Percentiles rank a stretch among this genome's conserved stretches.
Conservation (phyloP, 768 basidiomycete species). For the Austroboletus festivus region DNA sequence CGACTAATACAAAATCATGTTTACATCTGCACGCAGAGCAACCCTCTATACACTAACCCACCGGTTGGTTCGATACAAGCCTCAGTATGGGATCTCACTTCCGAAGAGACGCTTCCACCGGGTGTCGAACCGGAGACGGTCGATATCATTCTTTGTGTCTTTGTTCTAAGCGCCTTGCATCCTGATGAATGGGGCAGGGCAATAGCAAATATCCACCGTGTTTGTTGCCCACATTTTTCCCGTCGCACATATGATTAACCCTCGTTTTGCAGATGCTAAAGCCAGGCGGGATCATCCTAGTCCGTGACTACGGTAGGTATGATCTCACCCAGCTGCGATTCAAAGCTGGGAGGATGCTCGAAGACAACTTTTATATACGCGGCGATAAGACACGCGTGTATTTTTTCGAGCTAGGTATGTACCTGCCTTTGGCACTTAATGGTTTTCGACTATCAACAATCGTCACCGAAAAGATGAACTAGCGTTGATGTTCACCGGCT, state of each 20-base stretch:
- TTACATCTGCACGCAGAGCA: conserved; percentile 44
- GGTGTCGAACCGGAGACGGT: conserved; percentile 65
- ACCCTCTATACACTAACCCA: conserved; percentile 65
- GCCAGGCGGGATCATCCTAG: conserved; percentile 77
- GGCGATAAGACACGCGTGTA: conserved; percentile 98
- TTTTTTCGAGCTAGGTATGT: conserved; percentile 84
- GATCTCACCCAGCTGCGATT: conserved; percentile 95
- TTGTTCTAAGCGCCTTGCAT: conserved; percentile 90
- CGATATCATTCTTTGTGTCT: conserved; percentile 89
- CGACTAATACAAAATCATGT: background rate
- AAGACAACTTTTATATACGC: conserved; percentile 93
- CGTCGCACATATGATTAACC: background rate
- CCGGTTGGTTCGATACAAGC: conserved; percentile 71
- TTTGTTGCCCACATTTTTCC: conserved; percentile 31
- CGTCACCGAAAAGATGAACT: conserved; percentile 61
- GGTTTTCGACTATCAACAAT: background rate
- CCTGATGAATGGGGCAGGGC: conserved; percentile 89
- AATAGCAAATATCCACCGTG: conserved; percentile 74
- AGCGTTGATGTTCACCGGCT: conserved; percentile 74
- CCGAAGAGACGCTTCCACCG: conserved; percentile 54
- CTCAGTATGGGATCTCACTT: conserved; percentile 89
- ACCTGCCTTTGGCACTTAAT: background rate
- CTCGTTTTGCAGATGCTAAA: conserved; percentile 69
- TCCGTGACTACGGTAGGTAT: conserved; percentile 94
- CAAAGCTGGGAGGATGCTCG: conserved; percentile 80